Base-by-base conservation (phyloP, 2,329 filamentous ascomycete species). In the Hypoxylon rubiginosum region DNA sequence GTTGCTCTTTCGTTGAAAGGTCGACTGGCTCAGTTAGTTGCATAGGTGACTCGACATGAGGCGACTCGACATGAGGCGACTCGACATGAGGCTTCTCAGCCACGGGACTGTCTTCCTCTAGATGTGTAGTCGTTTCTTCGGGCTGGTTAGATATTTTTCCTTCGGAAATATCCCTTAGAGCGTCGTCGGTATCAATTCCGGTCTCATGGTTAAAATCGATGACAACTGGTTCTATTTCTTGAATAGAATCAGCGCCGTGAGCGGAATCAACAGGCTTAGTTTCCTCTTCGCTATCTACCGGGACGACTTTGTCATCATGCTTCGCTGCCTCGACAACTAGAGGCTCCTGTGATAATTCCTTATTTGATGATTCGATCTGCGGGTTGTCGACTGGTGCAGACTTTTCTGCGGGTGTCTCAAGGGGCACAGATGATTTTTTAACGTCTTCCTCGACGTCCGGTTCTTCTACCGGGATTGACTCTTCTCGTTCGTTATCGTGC, bases 31-130 rank as follows among this genome's bases (percentile, higher is more conserved):
- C 19, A 36, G 39, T 26, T 24, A 24, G n/a, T 5, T 43, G 48
- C 6, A 11, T 2, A 49, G 13, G 43, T 1, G 24, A n/a, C 15
- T 61, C 58, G 9, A n/a, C n/a, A n/a, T n/a, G n/a, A n/a, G n/a
- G n/a, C n/a, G n/a, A n/a, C n/a, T n/a, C n/a, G n/a, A n/a, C n/a
- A n/a, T 28, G 19, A 19, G 36, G 21, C 17, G 19, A 24, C 34
- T 49, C 9, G 9, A n/a, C 39, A 24, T n/a, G n/a, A 43, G 58
- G 39, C n/a, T 49, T 24, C 32, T 46, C 17, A 19, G 43, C 48
- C 13, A 13, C 17, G 13, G 8, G 24, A 9, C 7, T 28, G 15
- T 13, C n/a, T 59, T 58, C 36, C 28, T 45, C 48, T 4, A 5
- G 21, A 52, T 24, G 10, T 1, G 0, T 11, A 11, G 17, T 48